Evolutionary conservation across 2,329 filamentous ascomycete species (phyloP).

Genomic region (Penicillium sp.): DNA sequence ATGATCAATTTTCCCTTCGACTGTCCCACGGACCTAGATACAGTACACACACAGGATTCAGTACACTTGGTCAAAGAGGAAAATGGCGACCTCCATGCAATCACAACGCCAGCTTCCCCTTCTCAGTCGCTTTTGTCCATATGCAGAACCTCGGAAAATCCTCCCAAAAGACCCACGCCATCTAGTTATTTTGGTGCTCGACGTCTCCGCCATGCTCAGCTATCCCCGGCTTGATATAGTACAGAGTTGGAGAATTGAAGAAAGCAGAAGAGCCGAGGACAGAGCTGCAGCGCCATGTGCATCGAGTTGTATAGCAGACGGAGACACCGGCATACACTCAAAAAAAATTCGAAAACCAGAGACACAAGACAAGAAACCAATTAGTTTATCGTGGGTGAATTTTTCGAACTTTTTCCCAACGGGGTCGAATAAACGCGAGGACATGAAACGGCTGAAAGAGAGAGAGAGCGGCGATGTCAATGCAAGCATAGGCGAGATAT

Average conservation of each 20-base stretch:
- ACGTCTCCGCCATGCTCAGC: slow-evolving; percentile 7
- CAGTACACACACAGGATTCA: slow-evolving; percentile 16
- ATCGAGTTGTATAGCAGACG: slow-evolving; percentile 6
- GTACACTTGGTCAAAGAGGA: slow-evolving; percentile 14
- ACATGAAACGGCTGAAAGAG: slow-evolving; percentile 12
- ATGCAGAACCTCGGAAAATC: slow-evolving; percentile 12
- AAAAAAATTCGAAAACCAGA: slow-evolving; percentile 18
- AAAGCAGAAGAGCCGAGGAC: slow-evolving; percentile 3
- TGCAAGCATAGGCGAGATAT: slow-evolving; percentile 10
- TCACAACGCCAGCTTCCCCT: not conserved
- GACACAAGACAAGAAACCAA: slow-evolving; percentile 15
- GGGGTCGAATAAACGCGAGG: slow-evolving; percentile 17
- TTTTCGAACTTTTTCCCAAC: slow-evolving; percentile 25
- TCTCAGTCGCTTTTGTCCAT: slow-evolving; percentile 13
- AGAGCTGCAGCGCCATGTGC: not conserved
- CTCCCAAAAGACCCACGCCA: slow-evolving; percentile 15
- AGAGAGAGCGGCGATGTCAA: slow-evolving; percentile 5
- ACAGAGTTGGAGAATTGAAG: slow-evolving; percentile 12
- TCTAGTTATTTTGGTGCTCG: slow-evolving; percentile 25
- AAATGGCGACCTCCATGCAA: slow-evolving; percentile 12
- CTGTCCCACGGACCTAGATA: slow-evolving; percentile 19
- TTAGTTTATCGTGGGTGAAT: slow-evolving; percentile 24
- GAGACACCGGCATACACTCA: slow-evolving; percentile 13
- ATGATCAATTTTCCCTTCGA: slow-evolving; percentile 20
- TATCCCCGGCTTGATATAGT: slow-evolving; percentile 19